phyloP scores from a whole-genome alignment of 2,329 filamentous ascomycete species.

The Sarocladium strictum region DNA sequence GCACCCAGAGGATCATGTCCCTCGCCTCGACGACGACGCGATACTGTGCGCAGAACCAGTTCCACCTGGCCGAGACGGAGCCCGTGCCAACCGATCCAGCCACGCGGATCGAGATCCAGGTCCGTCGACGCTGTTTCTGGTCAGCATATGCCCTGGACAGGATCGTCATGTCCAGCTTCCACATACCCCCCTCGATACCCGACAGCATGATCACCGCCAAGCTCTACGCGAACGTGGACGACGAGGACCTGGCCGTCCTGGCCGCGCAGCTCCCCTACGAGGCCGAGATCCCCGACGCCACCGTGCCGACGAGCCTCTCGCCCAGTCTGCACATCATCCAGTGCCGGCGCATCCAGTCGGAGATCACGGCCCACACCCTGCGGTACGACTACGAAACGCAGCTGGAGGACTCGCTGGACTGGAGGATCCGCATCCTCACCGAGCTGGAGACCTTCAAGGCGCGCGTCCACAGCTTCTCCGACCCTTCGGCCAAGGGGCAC shows the following conservation, averaged over 20 bases:
- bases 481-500: slow-evolving; percentile 15
- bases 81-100: slow-evolving; percentile 1
- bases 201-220: slow-evolving; percentile 22
- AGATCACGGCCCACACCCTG: slow-evolving; percentile 20
- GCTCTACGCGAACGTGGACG: slow-evolving; percentile 21
- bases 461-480: slow-evolving; percentile 17
- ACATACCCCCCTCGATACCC: slow-evolving; percentile 19
- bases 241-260: slow-evolving; percentile 10
- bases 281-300: slow-evolving; percentile 12
- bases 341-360: slow-evolving; percentile 22
- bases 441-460: slow-evolving; percentile 20
- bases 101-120: slow-evolving; percentile 15
- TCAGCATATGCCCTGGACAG: slow-evolving; percentile 23
- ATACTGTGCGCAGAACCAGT: slow-evolving; percentile 21
- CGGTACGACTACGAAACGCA: slow-evolving; percentile 17
- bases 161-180: slow-evolving; percentile 19
- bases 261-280: slow-evolving; percentile 11
- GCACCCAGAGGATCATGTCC: slow-evolving; percentile 21
- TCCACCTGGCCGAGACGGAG: slow-evolving; percentile 20
- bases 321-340: slow-evolving; percentile 21
- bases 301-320: slow-evolving; percentile 18
- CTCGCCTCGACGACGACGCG: slow-evolving; percentile 20
- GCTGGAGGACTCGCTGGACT: slow-evolving; percentile 15
- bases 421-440: slow-evolving; percentile 18
- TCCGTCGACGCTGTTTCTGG: slow-evolving; percentile 24